These are phyloP conservation scores for Eudorina sp. DNA, from an alignment of 139 green algal genomes.

Conservation along the genomic window DNA sequence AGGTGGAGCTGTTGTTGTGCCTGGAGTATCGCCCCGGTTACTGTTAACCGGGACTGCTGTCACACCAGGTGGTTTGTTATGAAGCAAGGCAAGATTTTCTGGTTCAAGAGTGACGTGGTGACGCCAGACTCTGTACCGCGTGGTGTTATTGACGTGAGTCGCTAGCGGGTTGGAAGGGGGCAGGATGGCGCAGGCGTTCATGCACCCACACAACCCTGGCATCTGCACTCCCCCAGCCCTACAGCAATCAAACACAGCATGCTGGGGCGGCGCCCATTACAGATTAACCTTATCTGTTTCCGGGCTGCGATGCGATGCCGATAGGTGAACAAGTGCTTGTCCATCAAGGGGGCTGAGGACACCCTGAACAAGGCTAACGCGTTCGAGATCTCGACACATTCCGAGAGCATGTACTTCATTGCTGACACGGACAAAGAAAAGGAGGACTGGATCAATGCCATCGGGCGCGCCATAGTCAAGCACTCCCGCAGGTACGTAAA, in stretches of 20 bases:
- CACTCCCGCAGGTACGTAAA: conserved; percentile 76
- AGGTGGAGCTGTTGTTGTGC: neutral
- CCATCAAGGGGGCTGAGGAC: conserved; percentile 98
- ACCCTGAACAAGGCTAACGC: conserved; percentile 94
- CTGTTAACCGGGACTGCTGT: too few relatives aligned
- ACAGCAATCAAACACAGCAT: neutral
- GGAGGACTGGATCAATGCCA: conserved; percentile 99
- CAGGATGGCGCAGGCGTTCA: neutral
- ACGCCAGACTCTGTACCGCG: conserved; percentile 86
- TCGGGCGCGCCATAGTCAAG: conserved; percentile 96
- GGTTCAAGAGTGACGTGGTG: conserved; percentile 96
- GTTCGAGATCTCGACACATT: conserved; percentile 95
- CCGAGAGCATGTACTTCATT: conserved; percentile 94
- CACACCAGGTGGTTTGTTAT: conserved; percentile 97
- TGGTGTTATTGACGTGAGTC: conserved; percentile 91
- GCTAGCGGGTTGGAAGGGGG: neutral
- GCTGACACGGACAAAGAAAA: conserved; percentile 88
- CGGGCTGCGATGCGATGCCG: too few relatives aligned
- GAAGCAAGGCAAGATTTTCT: conserved; percentile 99
- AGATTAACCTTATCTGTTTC: too few relatives aligned
- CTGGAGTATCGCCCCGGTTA: neutral
- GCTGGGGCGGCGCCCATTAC: too few relatives aligned
- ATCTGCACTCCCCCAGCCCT: neutral
- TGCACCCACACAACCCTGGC: neutral
- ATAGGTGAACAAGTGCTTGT: conserved; percentile 93